These are phyloP conservation scores for Gleditsia sinensis DNA, from an alignment of 306 rosid species.

Conservation along the genomic window DNA sequence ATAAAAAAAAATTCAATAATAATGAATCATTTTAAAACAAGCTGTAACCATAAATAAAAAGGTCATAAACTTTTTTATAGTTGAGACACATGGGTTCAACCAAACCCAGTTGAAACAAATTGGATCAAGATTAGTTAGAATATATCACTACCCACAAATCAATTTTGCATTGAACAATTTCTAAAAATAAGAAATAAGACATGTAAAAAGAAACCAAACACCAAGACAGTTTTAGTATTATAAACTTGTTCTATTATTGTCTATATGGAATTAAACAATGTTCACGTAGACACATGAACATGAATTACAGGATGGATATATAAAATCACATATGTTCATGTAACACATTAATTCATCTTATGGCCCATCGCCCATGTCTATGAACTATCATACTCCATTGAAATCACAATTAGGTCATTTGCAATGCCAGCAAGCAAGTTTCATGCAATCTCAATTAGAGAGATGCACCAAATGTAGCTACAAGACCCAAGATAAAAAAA, in stretches of 20 bases:
- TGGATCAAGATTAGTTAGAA: background rate
- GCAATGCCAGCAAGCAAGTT: background rate
- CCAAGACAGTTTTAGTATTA: background rate
- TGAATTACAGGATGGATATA: background rate
- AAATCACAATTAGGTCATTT: background rate
- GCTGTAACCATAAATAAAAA: background rate
- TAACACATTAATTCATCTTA: background rate
- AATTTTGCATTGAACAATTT: background rate
- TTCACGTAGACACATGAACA: background rate
- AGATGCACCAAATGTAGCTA: background rate
- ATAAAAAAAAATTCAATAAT: background rate
- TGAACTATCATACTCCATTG: background rate
- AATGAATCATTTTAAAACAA: constrained; percentile 13
- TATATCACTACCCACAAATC: background rate
- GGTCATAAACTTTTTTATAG: background rate
- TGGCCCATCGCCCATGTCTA: background rate
- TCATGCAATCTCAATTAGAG: constrained; percentile 4
- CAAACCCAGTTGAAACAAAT: background rate
- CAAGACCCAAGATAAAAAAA: background rate
- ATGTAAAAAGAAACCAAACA: background rate
- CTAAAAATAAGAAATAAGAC: background rate
- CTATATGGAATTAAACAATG: background rate
- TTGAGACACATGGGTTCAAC: background rate
- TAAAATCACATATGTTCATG: background rate
- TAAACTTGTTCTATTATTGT: background rate